phyloP scores from a whole-genome alignment of 768 basidiomycete species.

The Russula compacta region DNA sequence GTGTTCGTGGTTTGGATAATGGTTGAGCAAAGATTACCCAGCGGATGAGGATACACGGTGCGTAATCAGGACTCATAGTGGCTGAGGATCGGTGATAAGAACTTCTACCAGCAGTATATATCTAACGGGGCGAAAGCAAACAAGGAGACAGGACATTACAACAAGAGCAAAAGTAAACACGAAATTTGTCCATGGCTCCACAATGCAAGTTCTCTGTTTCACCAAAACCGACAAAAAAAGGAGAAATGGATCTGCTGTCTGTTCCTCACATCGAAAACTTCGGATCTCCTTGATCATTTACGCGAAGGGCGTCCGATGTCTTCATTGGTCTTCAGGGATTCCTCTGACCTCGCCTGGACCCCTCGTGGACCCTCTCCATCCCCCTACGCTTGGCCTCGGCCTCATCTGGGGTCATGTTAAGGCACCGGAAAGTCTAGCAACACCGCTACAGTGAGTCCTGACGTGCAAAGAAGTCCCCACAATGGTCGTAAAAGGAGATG shows the following conservation, averaged over 20 bases:
- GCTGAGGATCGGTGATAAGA: neutral
- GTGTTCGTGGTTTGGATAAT: neutral
- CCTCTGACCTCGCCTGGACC: neutral
- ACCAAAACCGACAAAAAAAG: too few relatives aligned
- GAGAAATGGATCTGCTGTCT: neutral
- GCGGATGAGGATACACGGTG: neutral
- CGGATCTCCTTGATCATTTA: neutral
- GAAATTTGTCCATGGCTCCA: too few relatives aligned
- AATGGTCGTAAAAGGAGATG: neutral
- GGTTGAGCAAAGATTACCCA: neutral
- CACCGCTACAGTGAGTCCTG: neutral
- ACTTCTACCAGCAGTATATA: too few relatives aligned
- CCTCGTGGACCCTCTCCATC: neutral
- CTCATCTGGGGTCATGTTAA: neutral
- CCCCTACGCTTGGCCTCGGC: neutral
- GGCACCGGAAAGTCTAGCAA: neutral
- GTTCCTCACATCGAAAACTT: neutral
- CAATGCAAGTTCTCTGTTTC: too few relatives aligned
- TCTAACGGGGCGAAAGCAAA: neutral
- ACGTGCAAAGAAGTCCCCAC: neutral
- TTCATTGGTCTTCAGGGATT: neutral
- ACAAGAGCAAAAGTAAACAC: too few relatives aligned
- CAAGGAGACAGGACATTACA: too few relatives aligned
- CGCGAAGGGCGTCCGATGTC: neutral
- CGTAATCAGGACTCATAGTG: neutral